These are phyloP conservation scores for Echinochloa phyllopogon DNA, from an alignment of 176 grass and related monocot species.

Conservation along the genomic window DNA sequence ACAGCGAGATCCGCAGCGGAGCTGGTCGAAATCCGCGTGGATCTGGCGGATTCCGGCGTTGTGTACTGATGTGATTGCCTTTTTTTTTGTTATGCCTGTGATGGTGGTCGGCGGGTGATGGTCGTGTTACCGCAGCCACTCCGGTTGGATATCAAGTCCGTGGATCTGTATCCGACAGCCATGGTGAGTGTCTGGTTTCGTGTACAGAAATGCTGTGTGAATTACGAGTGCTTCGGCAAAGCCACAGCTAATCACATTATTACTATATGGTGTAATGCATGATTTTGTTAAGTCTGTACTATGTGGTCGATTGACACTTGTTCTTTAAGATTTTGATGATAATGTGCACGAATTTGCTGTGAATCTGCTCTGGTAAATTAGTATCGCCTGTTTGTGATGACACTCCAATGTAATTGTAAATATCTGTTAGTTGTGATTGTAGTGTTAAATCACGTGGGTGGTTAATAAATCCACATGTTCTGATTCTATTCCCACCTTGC, in stretches of 20 bases:
- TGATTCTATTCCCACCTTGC: too few species aligned
- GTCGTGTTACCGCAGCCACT: slow-evolving; percentile 74
- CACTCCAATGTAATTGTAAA: too few species aligned
- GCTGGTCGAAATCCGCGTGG: slow-evolving; percentile 40
- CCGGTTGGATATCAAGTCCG: slow-evolving; percentile 98
- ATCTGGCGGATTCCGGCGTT: slow-evolving; percentile 40
- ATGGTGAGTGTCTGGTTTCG: slow-evolving; percentile 61
- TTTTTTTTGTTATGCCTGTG: slow-evolving; percentile 4
- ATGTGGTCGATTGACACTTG: too few species aligned
- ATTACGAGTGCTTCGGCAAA: neutral
- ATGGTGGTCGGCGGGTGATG: neutral
- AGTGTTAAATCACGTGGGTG: too few species aligned
- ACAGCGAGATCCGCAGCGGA: slow-evolving; percentile 46
- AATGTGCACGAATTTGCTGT: too few species aligned
- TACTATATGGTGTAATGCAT: slow-evolving; percentile 44
- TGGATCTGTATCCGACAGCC: slow-evolving; percentile 98
- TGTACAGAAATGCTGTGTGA: neutral
- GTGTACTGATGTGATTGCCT: slow-evolving; percentile 43
- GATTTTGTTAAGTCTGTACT: slow-evolving; percentile 96
- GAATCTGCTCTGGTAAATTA: too few species aligned
- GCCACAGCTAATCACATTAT: slow-evolving; percentile 13
- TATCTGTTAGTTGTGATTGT: too few species aligned
- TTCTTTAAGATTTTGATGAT: too few species aligned
- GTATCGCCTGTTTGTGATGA: too few species aligned
- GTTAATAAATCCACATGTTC: too few species aligned